Evolutionary conservation across 192 early-diverging fungal species (phyloP).

Genomic region (Linnemannia schmuckeri): DNA sequence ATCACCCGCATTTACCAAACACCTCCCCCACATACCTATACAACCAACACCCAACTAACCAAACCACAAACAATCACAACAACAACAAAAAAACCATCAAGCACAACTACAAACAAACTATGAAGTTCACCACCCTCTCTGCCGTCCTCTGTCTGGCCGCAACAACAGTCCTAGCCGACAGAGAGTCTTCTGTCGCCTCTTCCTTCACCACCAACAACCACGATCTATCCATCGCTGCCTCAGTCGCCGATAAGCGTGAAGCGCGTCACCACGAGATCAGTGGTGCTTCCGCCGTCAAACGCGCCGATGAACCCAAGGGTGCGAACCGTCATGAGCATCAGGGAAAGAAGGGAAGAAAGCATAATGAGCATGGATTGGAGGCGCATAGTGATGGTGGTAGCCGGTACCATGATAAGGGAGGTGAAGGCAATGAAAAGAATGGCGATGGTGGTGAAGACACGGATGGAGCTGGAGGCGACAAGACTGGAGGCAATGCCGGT

Average conservation of each 20-base stretch:
- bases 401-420: constrained; percentile 1
- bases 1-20: not conserved
- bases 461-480: not conserved
- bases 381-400: constrained; percentile 10
- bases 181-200: not conserved
- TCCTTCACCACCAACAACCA: not conserved
- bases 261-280: constrained; percentile 19
- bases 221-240: constrained; percentile 14
- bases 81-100: not conserved
- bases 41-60: not conserved
- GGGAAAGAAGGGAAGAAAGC: not conserved
- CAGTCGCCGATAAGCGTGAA: not conserved
- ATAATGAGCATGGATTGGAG: constrained; percentile 23
- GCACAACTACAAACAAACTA: not conserved
- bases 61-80: not conserved
- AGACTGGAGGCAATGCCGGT: not conserved
- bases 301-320: not conserved
- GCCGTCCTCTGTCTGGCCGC: constrained; percentile 21
- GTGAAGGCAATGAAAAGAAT: not conserved
- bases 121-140: constrained; percentile 22
- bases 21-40: not conserved
- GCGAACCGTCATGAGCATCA: constrained; percentile 2
- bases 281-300: not conserved
- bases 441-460: not conserved
- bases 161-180: constrained; percentile 12